These are phyloP conservation scores for Neurospora sp. DNA, from an alignment of 495 filamentous ascomycete genomes.

Conservation along the genomic window DNA sequence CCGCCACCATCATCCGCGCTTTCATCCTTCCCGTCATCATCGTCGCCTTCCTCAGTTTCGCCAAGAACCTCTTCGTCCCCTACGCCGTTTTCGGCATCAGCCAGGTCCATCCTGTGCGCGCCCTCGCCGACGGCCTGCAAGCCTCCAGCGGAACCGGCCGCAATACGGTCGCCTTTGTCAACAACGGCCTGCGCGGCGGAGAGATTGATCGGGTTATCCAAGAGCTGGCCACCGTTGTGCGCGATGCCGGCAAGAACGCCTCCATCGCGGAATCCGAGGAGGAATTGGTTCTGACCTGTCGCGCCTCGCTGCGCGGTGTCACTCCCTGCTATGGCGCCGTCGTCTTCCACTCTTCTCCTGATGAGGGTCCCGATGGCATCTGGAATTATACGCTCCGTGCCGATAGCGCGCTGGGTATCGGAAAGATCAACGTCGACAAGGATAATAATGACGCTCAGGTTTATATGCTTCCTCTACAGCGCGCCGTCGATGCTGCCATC, in stretches of 20 bases:
- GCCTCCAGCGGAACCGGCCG: slow-evolving; percentile 36
- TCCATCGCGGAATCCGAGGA: slow-evolving; percentile 38
- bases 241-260: slow-evolving; percentile 44
- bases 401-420: slow-evolving; percentile 49
- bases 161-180: slow-evolving; percentile 66
- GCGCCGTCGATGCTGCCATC: slow-evolving; percentile 65
- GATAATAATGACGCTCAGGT: slow-evolving; percentile 58
- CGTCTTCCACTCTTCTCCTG: slow-evolving; percentile 61
- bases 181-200: slow-evolving; percentile 58
- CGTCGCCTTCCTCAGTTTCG: slow-evolving; percentile 55
- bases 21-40: slow-evolving; percentile 64
- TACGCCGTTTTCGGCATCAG: slow-evolving; percentile 61
- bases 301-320: slow-evolving; percentile 56
- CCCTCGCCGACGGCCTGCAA: slow-evolving; percentile 48
- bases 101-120: slow-evolving; percentile 41
- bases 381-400: slow-evolving; percentile 82
- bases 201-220: slow-evolving; percentile 64
- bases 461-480: slow-evolving; percentile 68
- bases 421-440: slow-evolving; percentile 46
- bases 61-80: slow-evolving; percentile 57
- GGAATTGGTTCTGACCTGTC: slow-evolving; percentile 51
- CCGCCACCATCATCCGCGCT: slow-evolving; percentile 55
- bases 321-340: slow-evolving; percentile 66
- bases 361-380: slow-evolving; percentile 48
- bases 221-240: slow-evolving; percentile 41